Conservation (phyloP, 2,329 filamentous ascomycete species). For the Diaporthe longicolla region DNA sequence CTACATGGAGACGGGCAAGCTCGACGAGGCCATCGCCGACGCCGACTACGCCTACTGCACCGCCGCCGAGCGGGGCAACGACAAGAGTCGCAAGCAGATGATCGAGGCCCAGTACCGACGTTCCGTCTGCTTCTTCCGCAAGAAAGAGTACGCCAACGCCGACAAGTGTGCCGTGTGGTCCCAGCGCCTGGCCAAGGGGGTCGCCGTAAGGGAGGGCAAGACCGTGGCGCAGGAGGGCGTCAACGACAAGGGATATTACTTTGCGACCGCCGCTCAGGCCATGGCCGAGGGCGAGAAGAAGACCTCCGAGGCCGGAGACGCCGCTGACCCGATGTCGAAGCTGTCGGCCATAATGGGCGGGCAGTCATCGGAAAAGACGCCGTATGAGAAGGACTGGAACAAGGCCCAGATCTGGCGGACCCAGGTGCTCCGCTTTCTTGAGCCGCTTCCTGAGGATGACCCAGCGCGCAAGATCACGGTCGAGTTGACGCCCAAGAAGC, state of each 20-base stretch:
- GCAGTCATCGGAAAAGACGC: constrained; percentile 42
- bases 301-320: constrained; percentile 21
- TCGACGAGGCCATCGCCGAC: constrained; percentile 77
- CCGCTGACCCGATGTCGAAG: constrained; percentile 28
- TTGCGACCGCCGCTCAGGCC: constrained; percentile 54
- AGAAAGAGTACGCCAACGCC: constrained; percentile 82
- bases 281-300: constrained; percentile 42
- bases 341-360: constrained; percentile 43
- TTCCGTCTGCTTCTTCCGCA: constrained; percentile 78
- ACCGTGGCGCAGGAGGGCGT: constrained; percentile 49
- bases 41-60: constrained; percentile 75
- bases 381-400: constrained; percentile 53
- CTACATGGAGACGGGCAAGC: constrained; percentile 74
- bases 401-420: constrained; percentile 62
- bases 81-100: constrained; percentile 74
- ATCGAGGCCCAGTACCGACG: constrained; percentile 86
- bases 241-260: constrained; percentile 64
- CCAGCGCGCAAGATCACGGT: constrained; percentile 62
- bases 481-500: constrained; percentile 51
- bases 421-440: constrained; percentile 62
- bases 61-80: constrained; percentile 76
- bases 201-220: constrained; percentile 54
- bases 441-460: constrained; percentile 60
- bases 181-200: constrained; percentile 57
- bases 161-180: constrained; percentile 77